Percentiles rank a stretch among this genome's conserved stretches.
Conservation (phyloP, 2,329 filamentous ascomycete species). For the Dactylellina leptospora region DNA sequence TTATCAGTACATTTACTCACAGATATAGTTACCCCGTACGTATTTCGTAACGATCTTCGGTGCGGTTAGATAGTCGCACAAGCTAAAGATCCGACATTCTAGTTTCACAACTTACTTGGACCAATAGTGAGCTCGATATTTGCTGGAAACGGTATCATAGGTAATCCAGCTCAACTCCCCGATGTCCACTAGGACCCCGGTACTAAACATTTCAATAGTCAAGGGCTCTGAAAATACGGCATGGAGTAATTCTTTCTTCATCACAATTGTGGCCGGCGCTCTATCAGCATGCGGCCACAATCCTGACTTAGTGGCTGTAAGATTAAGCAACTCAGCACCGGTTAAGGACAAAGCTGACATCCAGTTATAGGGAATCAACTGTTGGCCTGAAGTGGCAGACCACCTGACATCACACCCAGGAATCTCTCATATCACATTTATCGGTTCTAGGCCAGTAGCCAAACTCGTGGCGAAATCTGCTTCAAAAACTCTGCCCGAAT, state of each 20-base stretch:
- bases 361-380: conserved; percentile 67
- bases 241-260: conserved; percentile 88
- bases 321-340: neutral
- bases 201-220: conserved; percentile 62
- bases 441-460: conserved; percentile 86
- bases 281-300: conserved; percentile 84
- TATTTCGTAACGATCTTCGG: neutral
- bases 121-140: conserved; percentile 92
- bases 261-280: conserved; percentile 78
- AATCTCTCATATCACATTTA: conserved; percentile 92
- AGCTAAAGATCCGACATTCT: neutral
- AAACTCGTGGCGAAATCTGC: conserved; percentile 87
- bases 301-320: conserved; percentile 76
- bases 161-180: conserved; percentile 23
- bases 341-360: neutral
- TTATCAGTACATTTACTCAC: conserved; percentile 15
- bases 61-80: neutral
- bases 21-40: conserved; percentile 62
- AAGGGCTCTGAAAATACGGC: conserved; percentile 96
- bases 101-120: conserved; percentile 92
- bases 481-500: conserved; percentile 83
- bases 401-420: conserved; percentile 84
- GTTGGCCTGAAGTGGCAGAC: conserved; percentile 84
- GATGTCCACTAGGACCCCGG: neutral
- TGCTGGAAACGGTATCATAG: conserved; percentile 84